Evolutionary conservation across 257 asterid genomes (phyloP), one percentile per base, ranked within the genome.

Genomic region (Solanum boliviense): DNA sequence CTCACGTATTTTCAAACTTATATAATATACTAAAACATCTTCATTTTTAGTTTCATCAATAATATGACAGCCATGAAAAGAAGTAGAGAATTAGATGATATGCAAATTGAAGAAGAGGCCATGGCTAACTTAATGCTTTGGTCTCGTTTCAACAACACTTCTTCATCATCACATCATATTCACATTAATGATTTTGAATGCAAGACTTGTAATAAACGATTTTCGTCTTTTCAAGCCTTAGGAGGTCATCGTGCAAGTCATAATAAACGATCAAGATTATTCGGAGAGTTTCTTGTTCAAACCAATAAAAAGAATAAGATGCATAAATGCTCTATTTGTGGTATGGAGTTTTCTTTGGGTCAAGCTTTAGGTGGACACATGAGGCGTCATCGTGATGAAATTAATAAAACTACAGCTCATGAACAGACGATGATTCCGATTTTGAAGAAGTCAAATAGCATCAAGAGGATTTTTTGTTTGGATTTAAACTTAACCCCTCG

Each of bases 161-260:
- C 20, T 12, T 6, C 62, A 27, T 31, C 39, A 46, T 4, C 12
- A 85, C 1, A 34, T 20, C 58, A 44, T 4, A n/a, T 5, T 21
- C 10, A 6, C 27, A 60, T 9, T 3, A 25, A 68, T 44, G 68
- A 85, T 16, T 86, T 74, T 13, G 68, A 78, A 73, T 87, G 89
- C 81, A 87, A 60, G 86, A 78, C 89, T 29, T 87, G 89, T 11
- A 16, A 34, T 65, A 58, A 78, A 23, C 34, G 36, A 1, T 87
- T 87, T 23, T 3, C 84, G 3, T 76, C 89, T 10, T 87, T 87
- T 4, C 89, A 87, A 68, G 89, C 89, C 0, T 76, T 60, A 1
- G 88, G 88, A 1, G 86, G 88, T 3, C 88, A 87, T 46, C 75
- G 85, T 23, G 39, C 89, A 9, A 87, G 89, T 68, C 89, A 87